Evolutionary conservation across 345 rosid species (phyloP).

Genomic region (Melastoma malabathricum): DNA sequence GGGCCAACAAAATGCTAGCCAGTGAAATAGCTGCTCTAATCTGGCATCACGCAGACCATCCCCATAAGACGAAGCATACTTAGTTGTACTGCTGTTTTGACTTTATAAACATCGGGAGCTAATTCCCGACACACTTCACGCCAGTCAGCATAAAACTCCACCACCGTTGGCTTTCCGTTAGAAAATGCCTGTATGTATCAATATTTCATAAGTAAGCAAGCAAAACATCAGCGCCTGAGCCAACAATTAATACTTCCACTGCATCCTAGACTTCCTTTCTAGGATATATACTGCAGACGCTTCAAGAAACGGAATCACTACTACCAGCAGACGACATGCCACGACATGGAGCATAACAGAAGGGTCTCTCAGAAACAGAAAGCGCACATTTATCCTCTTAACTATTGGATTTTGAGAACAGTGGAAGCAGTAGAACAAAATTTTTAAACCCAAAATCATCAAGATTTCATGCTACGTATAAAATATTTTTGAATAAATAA

Average conservation of each 20-base stretch:
- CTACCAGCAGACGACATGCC: background rate
- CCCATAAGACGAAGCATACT: conserved; percentile 1
- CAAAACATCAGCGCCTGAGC: background rate
- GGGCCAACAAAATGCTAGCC: background rate
- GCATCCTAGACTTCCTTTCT: too few species aligned
- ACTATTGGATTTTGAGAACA: too few species aligned
- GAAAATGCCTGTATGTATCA: conserved; percentile 44
- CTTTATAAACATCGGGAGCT: conserved; percentile 88
- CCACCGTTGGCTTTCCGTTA: conserved; percentile 91
- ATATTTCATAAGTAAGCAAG: background rate
- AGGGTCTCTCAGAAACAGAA: too few species aligned
- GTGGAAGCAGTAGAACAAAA: too few species aligned
- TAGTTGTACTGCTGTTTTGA: conserved; percentile 91
- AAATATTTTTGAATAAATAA: too few species aligned
- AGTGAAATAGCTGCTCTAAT: background rate
- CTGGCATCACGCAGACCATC: background rate
- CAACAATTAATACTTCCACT: too few species aligned
- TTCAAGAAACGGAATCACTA: too few species aligned
- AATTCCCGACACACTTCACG: conserved; percentile 90
- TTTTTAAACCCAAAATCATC: too few species aligned
- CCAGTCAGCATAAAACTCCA: conserved; percentile 98
- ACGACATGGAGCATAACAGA: background rate
- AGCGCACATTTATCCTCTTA: too few species aligned
- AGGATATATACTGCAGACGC: background rate
- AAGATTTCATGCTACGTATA: too few species aligned